These are phyloP conservation scores for Fusarium sp. DNA, from an alignment of 2,329 filamentous ascomycete genomes.

Conservation along the genomic window DNA sequence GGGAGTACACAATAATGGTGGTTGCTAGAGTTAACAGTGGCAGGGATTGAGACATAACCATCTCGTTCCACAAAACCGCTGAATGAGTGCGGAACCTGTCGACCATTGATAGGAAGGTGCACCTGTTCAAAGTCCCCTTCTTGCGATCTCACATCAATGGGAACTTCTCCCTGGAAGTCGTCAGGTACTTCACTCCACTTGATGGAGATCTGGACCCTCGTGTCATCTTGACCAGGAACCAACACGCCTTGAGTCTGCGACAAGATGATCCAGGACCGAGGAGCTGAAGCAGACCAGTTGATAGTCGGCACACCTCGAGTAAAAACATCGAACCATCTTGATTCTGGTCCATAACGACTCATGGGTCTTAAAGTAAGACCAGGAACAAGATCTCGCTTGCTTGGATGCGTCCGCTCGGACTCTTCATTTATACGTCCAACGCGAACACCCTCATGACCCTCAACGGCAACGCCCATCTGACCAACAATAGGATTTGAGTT, in stretches of 20 bases:
- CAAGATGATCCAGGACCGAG: conserved; percentile 62
- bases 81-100: conserved; percentile 61
- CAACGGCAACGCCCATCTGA: conserved; percentile 72
- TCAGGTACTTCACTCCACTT: conserved; percentile 54
- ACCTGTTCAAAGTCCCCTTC: conserved; percentile 57
- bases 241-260: conserved; percentile 62
- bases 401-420: conserved; percentile 61
- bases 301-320: conserved; percentile 65
- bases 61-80: conserved; percentile 69
- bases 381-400: conserved; percentile 59
- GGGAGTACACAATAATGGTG: conserved; percentile 21
- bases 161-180: conserved; percentile 41
- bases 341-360: conserved; percentile 66
- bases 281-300: conserved; percentile 62
- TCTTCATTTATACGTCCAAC: conserved; percentile 61
- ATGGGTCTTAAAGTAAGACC: conserved; percentile 68
- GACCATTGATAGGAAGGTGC: conserved; percentile 66
- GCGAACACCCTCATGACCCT: conserved; percentile 71
- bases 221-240: conserved; percentile 49
- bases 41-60: conserved; percentile 53
- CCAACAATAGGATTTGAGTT: conserved; percentile 65
- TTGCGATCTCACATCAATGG: conserved; percentile 50
- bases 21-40: not conserved
- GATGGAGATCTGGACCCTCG: conserved; percentile 28
- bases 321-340: conserved; percentile 73